Evolutionary conservation across 129 eudicot genomes (phyloP), one percentile per base, ranked within the genome.

Genomic region (Ambrosia trifida): DNA sequence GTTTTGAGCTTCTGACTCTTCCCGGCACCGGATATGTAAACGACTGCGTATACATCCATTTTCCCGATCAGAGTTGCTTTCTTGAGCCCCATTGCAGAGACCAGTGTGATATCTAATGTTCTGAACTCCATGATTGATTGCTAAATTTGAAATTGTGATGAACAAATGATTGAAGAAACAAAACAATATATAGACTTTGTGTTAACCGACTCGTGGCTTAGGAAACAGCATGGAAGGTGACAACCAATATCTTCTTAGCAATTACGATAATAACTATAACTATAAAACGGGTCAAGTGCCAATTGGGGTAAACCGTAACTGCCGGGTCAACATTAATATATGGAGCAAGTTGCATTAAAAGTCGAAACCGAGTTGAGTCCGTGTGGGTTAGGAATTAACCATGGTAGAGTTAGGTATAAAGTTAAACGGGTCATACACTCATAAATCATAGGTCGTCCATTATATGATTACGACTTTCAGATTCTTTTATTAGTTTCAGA

Each of bases 21-120:
- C 19, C 41, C 79, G n/a, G 76, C 59, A 75, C 89, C 92, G 47
- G 86, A 70, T 82, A 91, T 74, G 24, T 78, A 73, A 50, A 80
- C 90, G 24, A 82, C 84, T 50, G 83, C 92, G 76, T 84, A 88
- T 0, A 81, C 87, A 59, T 85, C 87, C 90, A 86, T 84, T 72
- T 88, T 84, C 6, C 79, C 72, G 46, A 88, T 51, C 14, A 84
- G 78, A 50, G 73, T 85, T 64, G 83, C 93, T 20, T 88, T 88
- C 43, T 86, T 84, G 16, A 91, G 73, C 20, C 81, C 93, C 56
- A 72, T 91, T 28, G 85, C 93, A 16, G 84, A 88, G 19, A 82
- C 69, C 3, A 88, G 69, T 4, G 68, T 85, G 51, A 91, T 32
- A 51, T 84, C 93, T 69, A 91, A 65, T 10, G 72, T 70, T 77